Evolutionary conservation across 768 basidiomycete genomes (phyloP).

Genomic region (Pleurotus citrinopileatus): DNA sequence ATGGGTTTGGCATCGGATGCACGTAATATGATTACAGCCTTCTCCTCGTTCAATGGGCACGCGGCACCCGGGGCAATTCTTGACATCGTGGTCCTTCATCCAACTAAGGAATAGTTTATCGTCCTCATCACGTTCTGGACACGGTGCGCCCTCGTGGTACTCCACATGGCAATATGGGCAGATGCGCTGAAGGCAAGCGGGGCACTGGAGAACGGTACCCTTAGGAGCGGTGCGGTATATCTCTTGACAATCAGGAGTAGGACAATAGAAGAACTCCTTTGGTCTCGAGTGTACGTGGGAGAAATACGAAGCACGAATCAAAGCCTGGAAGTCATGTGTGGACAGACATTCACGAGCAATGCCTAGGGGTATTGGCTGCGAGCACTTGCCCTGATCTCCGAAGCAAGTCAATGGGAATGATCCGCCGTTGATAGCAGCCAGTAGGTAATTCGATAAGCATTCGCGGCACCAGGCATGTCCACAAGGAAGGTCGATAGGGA

Average conservation of each 20-base stretch:
- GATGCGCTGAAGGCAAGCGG: slow-evolving; percentile 52
- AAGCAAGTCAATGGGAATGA: slow-evolving; percentile 74
- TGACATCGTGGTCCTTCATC: slow-evolving; percentile 61
- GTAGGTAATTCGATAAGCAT: slow-evolving; percentile 60
- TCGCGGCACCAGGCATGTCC: slow-evolving; percentile 67
- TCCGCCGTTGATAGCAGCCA: slow-evolving; percentile 51
- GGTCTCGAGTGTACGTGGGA: slow-evolving; percentile 57
- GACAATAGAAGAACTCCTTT: slow-evolving; percentile 69
- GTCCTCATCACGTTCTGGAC: slow-evolving; percentile 51
- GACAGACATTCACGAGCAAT: slow-evolving; percentile 50
- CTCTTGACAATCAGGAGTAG: slow-evolving; percentile 75
- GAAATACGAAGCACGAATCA: slow-evolving; percentile 61
- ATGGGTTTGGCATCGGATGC: slow-evolving; percentile 69
- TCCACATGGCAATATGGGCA: slow-evolving; percentile 52
- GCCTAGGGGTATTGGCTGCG: slow-evolving; percentile 49
- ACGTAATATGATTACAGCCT: slow-evolving; percentile 86
- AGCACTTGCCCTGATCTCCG: slow-evolving; percentile 60
- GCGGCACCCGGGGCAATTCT: slow-evolving; percentile 72
- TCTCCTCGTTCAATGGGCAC: slow-evolving; percentile 67
- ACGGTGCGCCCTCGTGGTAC: slow-evolving; percentile 66
- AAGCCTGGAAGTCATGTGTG: slow-evolving; percentile 46
- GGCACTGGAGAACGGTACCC: slow-evolving; percentile 48
- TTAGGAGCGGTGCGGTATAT: slow-evolving; percentile 57
- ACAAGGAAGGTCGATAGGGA: slow-evolving; percentile 55
- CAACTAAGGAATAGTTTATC: slow-evolving; percentile 62